Conservation (phyloP, 2,329 filamentous ascomycete genomes). For the Alternaria dauci region DNA sequence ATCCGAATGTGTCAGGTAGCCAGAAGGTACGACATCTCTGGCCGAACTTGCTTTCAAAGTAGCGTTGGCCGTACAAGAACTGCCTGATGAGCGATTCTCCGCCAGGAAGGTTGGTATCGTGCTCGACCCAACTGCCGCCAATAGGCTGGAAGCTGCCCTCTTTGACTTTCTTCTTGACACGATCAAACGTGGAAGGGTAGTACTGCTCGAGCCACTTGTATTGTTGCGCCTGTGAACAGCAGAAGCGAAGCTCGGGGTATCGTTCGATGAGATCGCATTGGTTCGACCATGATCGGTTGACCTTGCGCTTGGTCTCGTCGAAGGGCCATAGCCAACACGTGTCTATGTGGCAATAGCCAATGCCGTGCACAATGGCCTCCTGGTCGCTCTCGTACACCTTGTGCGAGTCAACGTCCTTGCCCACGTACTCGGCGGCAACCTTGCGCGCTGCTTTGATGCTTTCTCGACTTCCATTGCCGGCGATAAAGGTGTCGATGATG, state of each 20-base stretch:
- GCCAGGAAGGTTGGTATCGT: slow-evolving; percentile 96
- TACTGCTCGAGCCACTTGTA: slow-evolving; percentile 95
- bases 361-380: slow-evolving; percentile 80
- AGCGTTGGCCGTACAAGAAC: slow-evolving; percentile 93
- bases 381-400: slow-evolving; percentile 83
- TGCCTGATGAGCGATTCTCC: slow-evolving; percentile 94
- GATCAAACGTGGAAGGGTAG: slow-evolving; percentile 88
- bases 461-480: slow-evolving; percentile 74
- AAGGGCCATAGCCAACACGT: slow-evolving; percentile 99
- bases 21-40: slow-evolving; percentile 91
- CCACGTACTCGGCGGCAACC: slow-evolving; percentile 84
- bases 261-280: slow-evolving; percentile 95
- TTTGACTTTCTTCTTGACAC: slow-evolving; percentile 90
- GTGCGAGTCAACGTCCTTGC: slow-evolving; percentile 76
- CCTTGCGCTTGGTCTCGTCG: slow-evolving; percentile 96
- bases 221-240: slow-evolving; percentile 93
- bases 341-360: slow-evolving; percentile 98
- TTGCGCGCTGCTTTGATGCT: slow-evolving; percentile 81
- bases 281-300: slow-evolving; percentile 94
- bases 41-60: slow-evolving; percentile 93
- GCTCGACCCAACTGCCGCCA: slow-evolving; percentile 97
- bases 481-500: slow-evolving; percentile 90
- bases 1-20: slow-evolving; percentile 98
- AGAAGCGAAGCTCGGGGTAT: slow-evolving; percentile 92
- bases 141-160: slow-evolving; percentile 93